Base-by-base conservation (phyloP, 176 grass and related monocot species). In the Coix lacrymajobi region DNA sequence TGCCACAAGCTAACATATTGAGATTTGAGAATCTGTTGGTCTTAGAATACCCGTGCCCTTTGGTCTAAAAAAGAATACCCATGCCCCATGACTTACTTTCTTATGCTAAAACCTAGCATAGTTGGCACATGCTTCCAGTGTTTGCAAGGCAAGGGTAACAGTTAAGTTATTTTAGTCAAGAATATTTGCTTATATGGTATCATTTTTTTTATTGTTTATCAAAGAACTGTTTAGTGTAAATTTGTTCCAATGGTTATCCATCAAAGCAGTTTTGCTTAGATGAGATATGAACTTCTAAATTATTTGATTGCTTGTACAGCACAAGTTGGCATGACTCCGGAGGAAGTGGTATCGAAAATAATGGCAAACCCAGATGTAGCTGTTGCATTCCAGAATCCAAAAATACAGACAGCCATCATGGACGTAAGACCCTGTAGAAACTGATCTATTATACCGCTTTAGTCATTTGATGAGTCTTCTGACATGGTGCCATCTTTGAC, bases 341-440 rank as follows among this genome's bases (percentile, higher is more conserved):
- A 99, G 91, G 93, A 96, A 84, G 97, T 99, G 34, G 90, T 99
- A 73, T 86, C 93, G 14, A 99, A 96, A 83, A 96, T 99, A 90
- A 93, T 99, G 96, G 89, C 91, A 60, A 99, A 96, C 85, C 96
- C 93, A 57, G 96, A 99, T 25, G 96, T 99, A 69, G 93, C 96
- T 74, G 82, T 85, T 28, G 96, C 96, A 17, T 99, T 99, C 66
- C 96, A 99, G 70, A 99, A 99, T 84, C 96, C 96, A 32, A 99
- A 91, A 88, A 89, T 99, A 78, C 96, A 99, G 92, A 94, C 96
- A 60, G 96, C 96, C 29, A 99, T 99, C 39, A 93, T 99, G 89
- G 96, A 99, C 78, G 96, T 96, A 96, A 89, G 82, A 66, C 63
- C 62, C 22, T 57, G 58, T 40, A 73, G 7, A 60, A 79, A 79